Base-by-base conservation (phyloP, 2,329 filamentous ascomycete genomes). In the Didymosphaeria variabile region DNA sequence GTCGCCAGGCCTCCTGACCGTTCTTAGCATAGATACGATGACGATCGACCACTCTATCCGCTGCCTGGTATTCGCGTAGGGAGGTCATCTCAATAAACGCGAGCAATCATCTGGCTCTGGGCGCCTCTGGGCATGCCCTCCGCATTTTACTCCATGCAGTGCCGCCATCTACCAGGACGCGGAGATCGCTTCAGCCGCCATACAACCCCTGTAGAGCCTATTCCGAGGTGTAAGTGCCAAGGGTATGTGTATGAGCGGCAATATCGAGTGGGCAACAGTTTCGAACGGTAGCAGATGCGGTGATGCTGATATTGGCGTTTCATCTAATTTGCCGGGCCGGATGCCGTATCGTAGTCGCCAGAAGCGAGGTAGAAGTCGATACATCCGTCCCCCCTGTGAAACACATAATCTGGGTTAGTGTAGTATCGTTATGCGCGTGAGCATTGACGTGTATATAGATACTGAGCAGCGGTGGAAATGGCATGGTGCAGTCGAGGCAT, bases 271-370 rank as follows among this genome's bases (percentile, higher is more conserved):
- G 66, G 44, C 32, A 46, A 42, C 13, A 49, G 56, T 59, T 26
- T 57, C 46, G 56, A 55, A 50, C 40, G 55, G 31, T 38, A 36
- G 55, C 52, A 42, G n/a, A 36, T 19, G 53, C 55, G 21, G 44
- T 45, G 29, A 32, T 29, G 52, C 40, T 45, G 42, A 56, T 57
- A 64, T 63, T 57, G 55, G 55, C 19, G 61, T 61, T 63, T 66
- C 64, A 70, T 70, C 62, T 68, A 67, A 68, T 58, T 40, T 70
- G 63, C 66, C 66, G 67, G 67, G 58, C 66, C 66, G 66, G 38
- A 51, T 36, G 38, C 52, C 52, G 60, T 51, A 34, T 55, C 31
- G 12, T 8, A 1, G 36, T 15, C 32, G 6, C 21, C 10, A 46
- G 40, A 55, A 46, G 42, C 53, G 53, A 55, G 53, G 4, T 31